Conservation (phyloP, 371 early-diverging fungal species). For the Zychaea mexicana region DNA sequence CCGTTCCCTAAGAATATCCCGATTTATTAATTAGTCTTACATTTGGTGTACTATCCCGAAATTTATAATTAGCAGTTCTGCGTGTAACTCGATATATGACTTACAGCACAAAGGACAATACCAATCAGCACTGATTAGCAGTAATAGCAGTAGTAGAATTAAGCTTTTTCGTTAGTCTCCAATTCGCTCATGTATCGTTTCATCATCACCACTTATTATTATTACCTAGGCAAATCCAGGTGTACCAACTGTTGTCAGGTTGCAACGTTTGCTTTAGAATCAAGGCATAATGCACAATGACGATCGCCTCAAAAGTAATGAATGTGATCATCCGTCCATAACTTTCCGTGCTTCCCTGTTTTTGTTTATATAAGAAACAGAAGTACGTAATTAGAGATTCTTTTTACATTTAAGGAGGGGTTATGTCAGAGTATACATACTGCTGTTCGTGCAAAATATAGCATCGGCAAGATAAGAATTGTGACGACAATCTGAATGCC, state of each 20-base stretch:
- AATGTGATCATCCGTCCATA: slow-evolving; percentile 39
- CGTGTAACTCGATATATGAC: slow-evolving; percentile 9
- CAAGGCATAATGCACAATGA: slow-evolving; percentile 38
- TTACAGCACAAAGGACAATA: slow-evolving; percentile 24
- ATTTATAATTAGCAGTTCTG: not conserved
- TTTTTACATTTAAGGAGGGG: not conserved
- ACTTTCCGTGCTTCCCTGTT: slow-evolving; percentile 44
- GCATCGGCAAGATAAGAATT: slow-evolving; percentile 42
- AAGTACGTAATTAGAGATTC: no score
- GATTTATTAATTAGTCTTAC: not conserved
- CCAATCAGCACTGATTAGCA: slow-evolving; percentile 31
- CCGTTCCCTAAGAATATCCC: slow-evolving; percentile 15
- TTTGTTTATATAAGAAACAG: not conserved
- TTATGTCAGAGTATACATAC: slow-evolving; percentile 17
- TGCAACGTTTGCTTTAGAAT: slow-evolving; percentile 41
- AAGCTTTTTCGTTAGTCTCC: not conserved
- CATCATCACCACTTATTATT: not conserved
- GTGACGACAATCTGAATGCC: slow-evolving; percentile 42
- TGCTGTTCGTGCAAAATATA: slow-evolving; percentile 46
- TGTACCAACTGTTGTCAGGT: slow-evolving; percentile 50
- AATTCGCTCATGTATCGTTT: not conserved
- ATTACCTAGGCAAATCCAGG: slow-evolving; percentile 49
- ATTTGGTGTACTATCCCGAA: no score
- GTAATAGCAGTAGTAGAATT: not conserved
- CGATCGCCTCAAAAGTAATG: slow-evolving; percentile 40